Conservation (phyloP, 2,329 filamentous ascomycete species). For the Aspergillus felis region DNA sequence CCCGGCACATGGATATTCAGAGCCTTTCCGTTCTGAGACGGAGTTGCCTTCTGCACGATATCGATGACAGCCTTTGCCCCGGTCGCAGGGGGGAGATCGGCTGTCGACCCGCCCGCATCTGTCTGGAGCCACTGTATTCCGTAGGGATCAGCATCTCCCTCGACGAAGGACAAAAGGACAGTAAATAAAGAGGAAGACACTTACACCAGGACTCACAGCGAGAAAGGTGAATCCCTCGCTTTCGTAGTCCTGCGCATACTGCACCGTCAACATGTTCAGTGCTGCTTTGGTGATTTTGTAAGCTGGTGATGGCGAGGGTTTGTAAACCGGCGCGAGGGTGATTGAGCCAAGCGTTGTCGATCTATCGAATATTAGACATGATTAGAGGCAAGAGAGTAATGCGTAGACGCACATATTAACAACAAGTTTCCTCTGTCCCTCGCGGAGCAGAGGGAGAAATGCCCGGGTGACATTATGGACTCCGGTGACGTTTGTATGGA, state of each 20-base stretch:
- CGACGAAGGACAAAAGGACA: neutral
- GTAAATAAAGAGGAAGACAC: constrained; percentile 9
- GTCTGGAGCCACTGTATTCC: constrained; percentile 44
- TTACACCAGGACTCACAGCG: constrained; percentile 43
- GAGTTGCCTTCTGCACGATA: constrained; percentile 43
- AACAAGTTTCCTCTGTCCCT: constrained; percentile 41
- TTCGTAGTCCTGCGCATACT: constrained; percentile 22
- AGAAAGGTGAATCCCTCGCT: constrained; percentile 42
- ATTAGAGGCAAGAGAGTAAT: neutral
- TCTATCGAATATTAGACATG: constrained; percentile 18
- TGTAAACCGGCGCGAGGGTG: constrained; percentile 18
- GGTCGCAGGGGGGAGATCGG: constrained; percentile 40
- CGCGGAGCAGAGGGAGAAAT: constrained; percentile 38
- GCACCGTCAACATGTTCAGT: constrained; percentile 45
- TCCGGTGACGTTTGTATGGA: constrained; percentile 42
- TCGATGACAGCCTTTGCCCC: constrained; percentile 38
- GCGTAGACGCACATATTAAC: constrained; percentile 39
- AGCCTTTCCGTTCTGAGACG: constrained; percentile 48
- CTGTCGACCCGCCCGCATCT: constrained; percentile 38
- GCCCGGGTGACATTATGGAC: constrained; percentile 38
- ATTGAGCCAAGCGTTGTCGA: constrained; percentile 45
- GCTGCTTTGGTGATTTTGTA: constrained; percentile 49
- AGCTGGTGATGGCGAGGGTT: constrained; percentile 24
- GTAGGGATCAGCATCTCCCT: neutral
- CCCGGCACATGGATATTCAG: constrained; percentile 38